Evolutionary conservation across 2,329 filamentous ascomycete genomes (phyloP).

Genomic region (Neopestalotiopsis sp.): DNA sequence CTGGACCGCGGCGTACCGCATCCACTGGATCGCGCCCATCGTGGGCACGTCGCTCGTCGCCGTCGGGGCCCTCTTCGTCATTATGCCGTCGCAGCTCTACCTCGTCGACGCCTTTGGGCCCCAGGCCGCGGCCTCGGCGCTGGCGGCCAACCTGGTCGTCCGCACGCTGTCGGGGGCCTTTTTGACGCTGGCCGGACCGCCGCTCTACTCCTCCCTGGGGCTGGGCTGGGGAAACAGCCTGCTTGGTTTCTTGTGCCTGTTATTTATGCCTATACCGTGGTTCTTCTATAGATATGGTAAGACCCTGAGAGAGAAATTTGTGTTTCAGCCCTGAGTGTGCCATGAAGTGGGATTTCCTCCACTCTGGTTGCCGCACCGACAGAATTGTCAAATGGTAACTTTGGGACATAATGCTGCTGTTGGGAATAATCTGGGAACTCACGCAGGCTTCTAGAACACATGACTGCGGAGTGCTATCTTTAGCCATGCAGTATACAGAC

Average conservation of each 20-base stretch:
- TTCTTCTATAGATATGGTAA: conserved; percentile 26
- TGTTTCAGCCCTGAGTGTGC: conserved; percentile 7
- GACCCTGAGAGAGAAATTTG: conserved; percentile 22
- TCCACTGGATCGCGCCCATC: conserved; percentile 54
- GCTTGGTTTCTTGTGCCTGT: conserved; percentile 26
- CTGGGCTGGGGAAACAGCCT: conserved; percentile 61
- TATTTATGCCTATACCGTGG: conserved; percentile 26
- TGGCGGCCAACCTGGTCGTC: conserved; percentile 63
- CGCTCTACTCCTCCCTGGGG: conserved; percentile 55
- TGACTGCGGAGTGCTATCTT: no score
- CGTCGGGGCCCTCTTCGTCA: conserved; percentile 36
- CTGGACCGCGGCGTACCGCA: conserved; percentile 46
- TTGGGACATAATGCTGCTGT: no score
- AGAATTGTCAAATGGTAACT: background rate
- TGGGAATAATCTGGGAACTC: no score
- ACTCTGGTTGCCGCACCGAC: background rate
- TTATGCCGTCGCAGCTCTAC: conserved; percentile 37
- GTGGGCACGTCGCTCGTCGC: conserved; percentile 48
- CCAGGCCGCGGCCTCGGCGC: conserved; percentile 43
- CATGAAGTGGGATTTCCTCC: background rate
- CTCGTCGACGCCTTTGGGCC: conserved; percentile 30
- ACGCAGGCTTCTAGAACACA: no score
- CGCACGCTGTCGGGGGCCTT: conserved; percentile 54
- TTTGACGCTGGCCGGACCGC: conserved; percentile 54
- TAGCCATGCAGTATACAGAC: no score